Evolutionary conservation across 116 monocot genomes (phyloP).

Genomic region (Zostera marina): DNA sequence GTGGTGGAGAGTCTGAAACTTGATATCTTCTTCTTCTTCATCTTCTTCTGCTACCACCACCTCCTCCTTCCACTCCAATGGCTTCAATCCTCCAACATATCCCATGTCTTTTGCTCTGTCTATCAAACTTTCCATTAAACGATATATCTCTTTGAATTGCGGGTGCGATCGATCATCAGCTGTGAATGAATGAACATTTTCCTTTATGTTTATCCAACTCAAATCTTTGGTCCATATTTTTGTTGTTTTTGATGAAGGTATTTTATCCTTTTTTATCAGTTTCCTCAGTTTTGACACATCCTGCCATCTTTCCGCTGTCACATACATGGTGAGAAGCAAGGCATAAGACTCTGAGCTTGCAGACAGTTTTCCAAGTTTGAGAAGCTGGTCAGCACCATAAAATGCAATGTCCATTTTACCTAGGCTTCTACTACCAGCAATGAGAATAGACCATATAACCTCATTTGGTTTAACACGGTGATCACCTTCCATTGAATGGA

Average conservation of each 20-base stretch:
- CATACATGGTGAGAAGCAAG: slow-evolving; percentile 65
- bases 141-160: slow-evolving; percentile 26
- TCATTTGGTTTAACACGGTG: slow-evolving; percentile 52
- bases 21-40: neutral
- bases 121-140: slow-evolving; percentile 37
- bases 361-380: slow-evolving; percentile 34
- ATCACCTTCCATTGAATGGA: slow-evolving; percentile 23
- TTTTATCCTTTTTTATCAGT: slow-evolving; percentile 61
- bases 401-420: slow-evolving; percentile 65
- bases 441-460: slow-evolving; percentile 67
- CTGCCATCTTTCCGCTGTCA: slow-evolving; percentile 59
- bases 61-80: slow-evolving; percentile 11
- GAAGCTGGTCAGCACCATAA: slow-evolving; percentile 48
- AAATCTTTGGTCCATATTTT: slow-evolving; percentile 22
- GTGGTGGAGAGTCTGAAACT: slow-evolving; percentile 26
- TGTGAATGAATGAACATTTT: slow-evolving; percentile 44
- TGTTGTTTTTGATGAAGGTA: slow-evolving; percentile 8
- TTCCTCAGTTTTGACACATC: slow-evolving; percentile 70
- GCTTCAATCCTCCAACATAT: slow-evolving; percentile 13
- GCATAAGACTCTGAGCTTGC: slow-evolving; percentile 46
- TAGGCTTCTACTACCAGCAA: slow-evolving; percentile 68
- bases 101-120: slow-evolving; percentile 45
- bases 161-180: slow-evolving; percentile 44
- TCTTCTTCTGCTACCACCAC: slow-evolving; percentile 26
- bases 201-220: slow-evolving; percentile 69